These are phyloP conservation scores for Fraxinus americana DNA, from an alignment of 257 asterid species.

Conservation along the genomic window DNA sequence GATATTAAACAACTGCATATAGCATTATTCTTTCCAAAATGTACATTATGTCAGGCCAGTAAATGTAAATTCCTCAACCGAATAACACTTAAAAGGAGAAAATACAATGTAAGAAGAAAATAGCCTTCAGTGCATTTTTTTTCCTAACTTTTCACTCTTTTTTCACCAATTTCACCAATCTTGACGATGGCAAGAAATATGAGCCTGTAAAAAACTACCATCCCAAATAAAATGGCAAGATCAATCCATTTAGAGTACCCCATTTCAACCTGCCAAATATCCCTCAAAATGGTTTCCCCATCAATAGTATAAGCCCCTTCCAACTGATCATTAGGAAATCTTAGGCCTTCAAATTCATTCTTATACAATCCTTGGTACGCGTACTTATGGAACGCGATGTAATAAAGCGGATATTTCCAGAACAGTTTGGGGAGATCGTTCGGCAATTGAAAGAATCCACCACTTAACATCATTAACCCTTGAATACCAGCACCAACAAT, in stretches of 20 bases:
- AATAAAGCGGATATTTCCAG: constrained; percentile 72
- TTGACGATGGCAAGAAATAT: constrained; percentile 42
- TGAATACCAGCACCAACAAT: constrained; percentile 56
- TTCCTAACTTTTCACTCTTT: constrained; percentile 16
- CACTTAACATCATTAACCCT: constrained; percentile 66
- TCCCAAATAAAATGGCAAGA: constrained; percentile 48
- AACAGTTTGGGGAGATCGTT: constrained; percentile 48
- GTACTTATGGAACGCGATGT: constrained; percentile 57
- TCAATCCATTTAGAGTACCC: constrained; percentile 65
- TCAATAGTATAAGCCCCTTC: constrained; percentile 29
- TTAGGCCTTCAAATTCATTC: constrained; percentile 56
- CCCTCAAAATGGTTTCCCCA: constrained; percentile 54
- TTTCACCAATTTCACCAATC: constrained; percentile 50
- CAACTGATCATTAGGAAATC: constrained; percentile 1
- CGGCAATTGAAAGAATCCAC: constrained; percentile 65
- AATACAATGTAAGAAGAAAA: too few species aligned
- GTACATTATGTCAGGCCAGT: too few species aligned
- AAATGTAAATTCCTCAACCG: too few species aligned
- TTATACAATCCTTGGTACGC: constrained; percentile 67
- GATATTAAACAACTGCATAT: too few species aligned
- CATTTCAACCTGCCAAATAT: constrained; percentile 55
- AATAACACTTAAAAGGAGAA: too few species aligned
- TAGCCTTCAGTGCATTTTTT: background rate
- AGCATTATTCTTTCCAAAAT: too few species aligned
- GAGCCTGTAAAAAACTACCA: constrained; percentile 50